Conservation (phyloP, 352 stramenopile species). For the Thraustotheca clavata region DNA sequence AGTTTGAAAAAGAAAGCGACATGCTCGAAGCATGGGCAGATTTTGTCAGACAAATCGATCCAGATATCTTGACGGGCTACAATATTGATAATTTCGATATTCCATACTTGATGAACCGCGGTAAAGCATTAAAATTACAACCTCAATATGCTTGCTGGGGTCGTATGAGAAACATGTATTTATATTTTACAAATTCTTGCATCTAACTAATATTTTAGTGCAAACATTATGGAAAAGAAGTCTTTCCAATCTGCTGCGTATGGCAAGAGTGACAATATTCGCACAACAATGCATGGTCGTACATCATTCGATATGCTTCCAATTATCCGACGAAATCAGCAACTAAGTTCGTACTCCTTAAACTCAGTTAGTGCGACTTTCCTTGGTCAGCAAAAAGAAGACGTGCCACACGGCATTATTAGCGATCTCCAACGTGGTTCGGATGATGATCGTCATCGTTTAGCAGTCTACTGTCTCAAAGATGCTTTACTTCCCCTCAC, state of each 20-base stretch:
- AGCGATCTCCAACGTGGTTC: conserved; percentile 89
- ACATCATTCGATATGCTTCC: conserved; percentile 99
- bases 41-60: conserved; percentile 94
- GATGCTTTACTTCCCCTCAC: conserved; percentile 95
- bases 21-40: conserved; percentile 96
- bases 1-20: conserved; percentile 93
- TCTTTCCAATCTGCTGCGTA: conserved; percentile 97
- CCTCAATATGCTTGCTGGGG: conserved; percentile 66
- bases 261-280: conserved; percentile 96
- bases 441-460: conserved; percentile 95
- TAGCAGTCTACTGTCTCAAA: conserved; percentile 99
- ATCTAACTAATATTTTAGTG: conserved; percentile 22
- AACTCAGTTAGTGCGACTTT: conserved; percentile 98
- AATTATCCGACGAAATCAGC: conserved; percentile 99
- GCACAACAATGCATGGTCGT: conserved; percentile 96
- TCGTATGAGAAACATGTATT: conserved; percentile 78
- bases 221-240: conserved; percentile 93
- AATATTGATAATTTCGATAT: conserved; percentile 99
- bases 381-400: conserved; percentile 98
- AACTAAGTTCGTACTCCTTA: conserved; percentile 98
- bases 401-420: conserved; percentile 99
- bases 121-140: conserved; percentile 87
- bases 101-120: conserved; percentile 97
- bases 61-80: conserved; percentile 99
- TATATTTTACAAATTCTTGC: conserved; percentile 21